phyloP scores from a whole-genome alignment of 441 rosid genomes.

The Metrosideros polymorpha region DNA sequence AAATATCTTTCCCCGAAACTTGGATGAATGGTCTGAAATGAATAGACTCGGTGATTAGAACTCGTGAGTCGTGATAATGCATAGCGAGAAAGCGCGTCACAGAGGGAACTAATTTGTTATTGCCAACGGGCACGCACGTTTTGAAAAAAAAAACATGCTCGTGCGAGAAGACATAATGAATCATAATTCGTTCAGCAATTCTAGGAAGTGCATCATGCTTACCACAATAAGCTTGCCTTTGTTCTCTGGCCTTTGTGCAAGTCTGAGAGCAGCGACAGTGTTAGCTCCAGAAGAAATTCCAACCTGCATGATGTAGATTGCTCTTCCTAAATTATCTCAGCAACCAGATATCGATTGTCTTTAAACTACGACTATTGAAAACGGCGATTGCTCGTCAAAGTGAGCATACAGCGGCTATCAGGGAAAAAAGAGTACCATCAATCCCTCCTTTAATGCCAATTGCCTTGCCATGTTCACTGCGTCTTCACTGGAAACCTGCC shows the following conservation, averaged over 20 bases:
- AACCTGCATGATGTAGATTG: constrained; percentile 34
- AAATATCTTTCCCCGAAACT: constrained; percentile 92
- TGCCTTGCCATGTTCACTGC: constrained; percentile 84
- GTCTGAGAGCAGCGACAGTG: constrained; percentile 71
- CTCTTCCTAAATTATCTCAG: not conserved
- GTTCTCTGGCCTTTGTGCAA: constrained; percentile 85
- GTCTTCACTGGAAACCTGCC: constrained; percentile 81
- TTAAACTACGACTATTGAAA: not conserved
- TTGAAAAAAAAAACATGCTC: not conserved
- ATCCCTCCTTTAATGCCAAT: constrained; percentile 88
- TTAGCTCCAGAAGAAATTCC: constrained; percentile 95
- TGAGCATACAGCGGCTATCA: not conserved
- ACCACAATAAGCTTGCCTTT: constrained; percentile 93
- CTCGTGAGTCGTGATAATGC: not conserved
- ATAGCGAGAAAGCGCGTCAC: not conserved
- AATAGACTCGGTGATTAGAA: not conserved
- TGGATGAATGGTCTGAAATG: constrained; percentile 64
- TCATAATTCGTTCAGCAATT: not conserved
- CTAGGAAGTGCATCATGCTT: constrained; percentile 6
- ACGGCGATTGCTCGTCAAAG: not conserved
- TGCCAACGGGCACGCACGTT: not conserved
- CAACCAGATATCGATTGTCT: not conserved
- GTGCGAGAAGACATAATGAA: not conserved
- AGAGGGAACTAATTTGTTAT: not conserved
- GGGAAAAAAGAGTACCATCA: constrained; percentile 43